Base-by-base conservation (phyloP, 768 basidiomycete genomes). In the Boletus rufocinnamomeus region DNA sequence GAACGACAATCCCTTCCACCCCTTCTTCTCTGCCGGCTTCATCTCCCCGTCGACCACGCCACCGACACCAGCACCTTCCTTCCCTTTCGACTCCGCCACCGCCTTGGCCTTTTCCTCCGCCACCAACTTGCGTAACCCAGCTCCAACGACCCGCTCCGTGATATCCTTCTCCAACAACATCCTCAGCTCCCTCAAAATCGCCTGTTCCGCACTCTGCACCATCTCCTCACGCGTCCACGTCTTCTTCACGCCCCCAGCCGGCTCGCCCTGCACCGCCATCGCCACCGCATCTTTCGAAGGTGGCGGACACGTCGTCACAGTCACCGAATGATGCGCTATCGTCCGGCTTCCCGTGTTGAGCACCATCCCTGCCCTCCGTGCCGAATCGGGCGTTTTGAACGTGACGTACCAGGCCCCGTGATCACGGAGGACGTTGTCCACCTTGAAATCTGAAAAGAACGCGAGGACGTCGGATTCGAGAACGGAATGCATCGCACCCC, bases 351-450 rank as follows among this genome's bases (percentile, higher is more conserved):
- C 76, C 7, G 75, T 73, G 59, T 74, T 76, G 37, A 95, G 81
- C 4, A 91, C 85, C 63, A 83, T 82, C 10, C 80, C 80, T 0
- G 92, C 90, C 4, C 87, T 79, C 7, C 84, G 78, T 0, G 94
- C 94, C 0, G 81, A 70, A 54, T 83, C 83, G 2, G 77, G 68
- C 5, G 84, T 82, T 21, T 76, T 67, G 70, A 97, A 98, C 4
- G 93, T 89, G 61, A 95, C 81, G 68, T 94, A 95, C 80, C 91
- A 88, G 11, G 86, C 89, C 2, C 75, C 73, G 51, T 82, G 80
- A 69, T 90, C 89, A 60, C 84, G 82, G 2, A 93, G 76, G 28
- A 95, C 80, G 80, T 84, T 80, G 49, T 92, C 84, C 21, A 89
- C 82, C 60, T 84, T 79, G 73, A 93, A 93, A 50, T 80, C 83